Evolutionary conservation across 208 protist species (phyloP), one percentile per base, ranked within the genome.

Genomic region (Acanthamoeba comandoni): DNA sequence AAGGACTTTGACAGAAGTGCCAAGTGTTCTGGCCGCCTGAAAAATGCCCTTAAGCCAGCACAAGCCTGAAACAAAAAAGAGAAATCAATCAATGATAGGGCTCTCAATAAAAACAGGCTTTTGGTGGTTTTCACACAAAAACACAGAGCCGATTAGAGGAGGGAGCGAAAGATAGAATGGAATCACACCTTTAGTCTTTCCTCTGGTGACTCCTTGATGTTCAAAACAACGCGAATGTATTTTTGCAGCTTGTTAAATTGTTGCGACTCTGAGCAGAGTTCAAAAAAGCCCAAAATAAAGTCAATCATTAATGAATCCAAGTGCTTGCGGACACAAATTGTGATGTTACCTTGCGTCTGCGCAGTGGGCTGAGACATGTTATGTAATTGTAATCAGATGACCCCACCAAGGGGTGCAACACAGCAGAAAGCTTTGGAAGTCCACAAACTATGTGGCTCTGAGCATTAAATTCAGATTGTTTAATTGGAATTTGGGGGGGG

Each of bases 211-310:
- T 77, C 69, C 17, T 77, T 77, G 31, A 77, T 22, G 53, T 77
- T 77, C 11, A 51, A 3, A 39, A 73, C 65, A 24, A 22, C 69
- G 24, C 69, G 69, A 17, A 77, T 22, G 12, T 57, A 49, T 19
- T 49, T 49, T 77, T 77, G 69, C 69, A 77, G 48, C 35, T 77
- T 77, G 69, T 77, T 77, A 29, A 77, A 52, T n/a, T 77, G 35
- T 43, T 43, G 35, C 35, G 35, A 43, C 35, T 43, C 35, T 43
- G 35, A 43, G 1, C 5, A 43, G 5, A 43, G 35, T 43, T 43
- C n/a, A n/a, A n/a, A n/a, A n/a, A n/a, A 5, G 35, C 35, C 35
- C n/a, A n/a, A 43, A 43, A 5, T 43, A 7, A 43, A 43, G 35
- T 43, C 2, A 43, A 43, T 43, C 35, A 43, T 43, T 5, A 43